Conservation (phyloP, 163 green algal genomes). For the Prototheca cutis region DNA sequence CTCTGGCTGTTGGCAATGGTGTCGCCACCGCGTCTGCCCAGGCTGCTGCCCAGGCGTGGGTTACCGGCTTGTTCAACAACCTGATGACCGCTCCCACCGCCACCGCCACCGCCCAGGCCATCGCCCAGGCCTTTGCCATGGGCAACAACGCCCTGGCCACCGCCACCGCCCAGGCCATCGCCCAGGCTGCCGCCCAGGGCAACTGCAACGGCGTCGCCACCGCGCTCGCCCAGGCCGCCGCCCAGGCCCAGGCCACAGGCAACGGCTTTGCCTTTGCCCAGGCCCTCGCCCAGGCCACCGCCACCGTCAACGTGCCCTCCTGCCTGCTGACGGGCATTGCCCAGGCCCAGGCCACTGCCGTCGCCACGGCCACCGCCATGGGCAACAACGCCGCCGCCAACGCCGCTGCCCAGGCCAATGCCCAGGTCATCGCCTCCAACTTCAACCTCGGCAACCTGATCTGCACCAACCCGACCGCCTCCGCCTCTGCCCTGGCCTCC, state of each 20-base stretch:
- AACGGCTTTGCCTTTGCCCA: not conserved
- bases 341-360: not conserved
- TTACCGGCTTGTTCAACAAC: not conserved
- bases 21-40: conserved; percentile 1
- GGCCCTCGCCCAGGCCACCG: conserved; percentile 3
- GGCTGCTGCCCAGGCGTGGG: not conserved
- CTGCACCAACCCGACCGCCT: not conserved
- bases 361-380: not conserved
- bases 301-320: not conserved
- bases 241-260: conserved; percentile 2
- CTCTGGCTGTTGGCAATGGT: not conserved
- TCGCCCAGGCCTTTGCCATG: not conserved
- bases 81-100: not conserved
- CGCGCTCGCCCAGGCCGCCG: conserved; percentile 1
- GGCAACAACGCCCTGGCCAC: not conserved
- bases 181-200: no score
- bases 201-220: no score
- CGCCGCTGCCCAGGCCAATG: not conserved
- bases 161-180: no score
- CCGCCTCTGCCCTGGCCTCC: not conserved
- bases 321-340: not conserved
- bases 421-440: not conserved
- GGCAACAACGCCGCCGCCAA: not conserved
- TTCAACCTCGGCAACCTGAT: conserved; percentile 1
- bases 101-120: conserved; percentile 2